These are phyloP conservation scores for Sporothrix protearum DNA, from an alignment of 2,329 filamentous ascomycete species.

Conservation along the genomic window DNA sequence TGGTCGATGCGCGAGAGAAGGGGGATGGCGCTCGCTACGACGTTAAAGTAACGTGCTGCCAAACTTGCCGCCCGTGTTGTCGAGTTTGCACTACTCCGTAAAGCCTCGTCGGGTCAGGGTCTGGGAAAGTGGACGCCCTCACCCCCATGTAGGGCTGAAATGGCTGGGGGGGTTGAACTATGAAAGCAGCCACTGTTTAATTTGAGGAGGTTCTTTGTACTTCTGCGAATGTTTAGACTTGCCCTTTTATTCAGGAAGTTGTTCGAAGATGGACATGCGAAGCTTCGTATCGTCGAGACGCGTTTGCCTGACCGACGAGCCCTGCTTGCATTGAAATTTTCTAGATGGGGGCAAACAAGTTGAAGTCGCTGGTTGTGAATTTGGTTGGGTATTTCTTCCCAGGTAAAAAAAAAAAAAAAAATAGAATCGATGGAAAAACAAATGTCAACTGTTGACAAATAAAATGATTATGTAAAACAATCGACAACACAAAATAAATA, in stretches of 20 bases:
- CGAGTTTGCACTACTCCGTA: too few species aligned
- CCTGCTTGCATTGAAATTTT: not conserved
- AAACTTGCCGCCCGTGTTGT: not conserved
- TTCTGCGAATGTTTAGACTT: not conserved
- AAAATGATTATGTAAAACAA: too few species aligned
- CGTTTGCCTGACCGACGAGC: not conserved
- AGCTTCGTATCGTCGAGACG: not conserved
- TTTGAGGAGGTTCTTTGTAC: not conserved
- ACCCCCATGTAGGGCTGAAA: not conserved
- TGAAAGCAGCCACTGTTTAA: not conserved
- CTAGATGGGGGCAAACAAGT: too few species aligned
- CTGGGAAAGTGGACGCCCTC: not conserved
- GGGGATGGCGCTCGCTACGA: not conserved
- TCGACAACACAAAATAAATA: too few species aligned
- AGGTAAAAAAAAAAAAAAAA: too few species aligned
- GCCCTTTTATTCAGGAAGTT: not conserved
- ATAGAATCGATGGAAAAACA: too few species aligned
- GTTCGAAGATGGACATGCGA: not conserved
- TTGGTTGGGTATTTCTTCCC: too few species aligned
- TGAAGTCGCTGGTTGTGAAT: too few species aligned
- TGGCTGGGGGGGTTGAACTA: not conserved
- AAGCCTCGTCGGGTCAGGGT: not conserved
- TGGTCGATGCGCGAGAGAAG: not conserved
- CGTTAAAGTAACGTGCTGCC: not conserved
- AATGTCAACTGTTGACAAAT: too few species aligned